These are phyloP conservation scores for Asterophora parasitica DNA, from an alignment of 768 basidiomycete species.

Conservation along the genomic window DNA sequence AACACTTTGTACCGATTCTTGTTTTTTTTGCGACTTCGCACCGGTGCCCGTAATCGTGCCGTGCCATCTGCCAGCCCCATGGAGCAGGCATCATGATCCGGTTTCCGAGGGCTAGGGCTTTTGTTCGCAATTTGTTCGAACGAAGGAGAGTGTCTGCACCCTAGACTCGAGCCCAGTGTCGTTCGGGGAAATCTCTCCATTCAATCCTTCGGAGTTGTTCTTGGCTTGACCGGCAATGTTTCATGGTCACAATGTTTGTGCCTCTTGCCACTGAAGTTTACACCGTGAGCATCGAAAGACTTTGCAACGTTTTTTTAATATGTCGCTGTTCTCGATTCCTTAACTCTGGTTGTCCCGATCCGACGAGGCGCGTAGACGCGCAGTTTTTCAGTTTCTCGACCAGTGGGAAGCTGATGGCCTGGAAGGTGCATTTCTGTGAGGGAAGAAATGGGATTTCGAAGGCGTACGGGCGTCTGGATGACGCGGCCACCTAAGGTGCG, in stretches of 20 bases:
- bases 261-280: conserved; percentile 11
- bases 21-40: conserved; percentile 9
- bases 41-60: conserved; percentile 25
- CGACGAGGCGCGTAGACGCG: conserved; percentile 9
- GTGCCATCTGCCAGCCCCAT: conserved; percentile 27
- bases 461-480: background rate
- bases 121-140: background rate
- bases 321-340: conserved; percentile 15
- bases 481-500: too few relatives aligned
- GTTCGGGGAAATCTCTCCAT: conserved; percentile 14
- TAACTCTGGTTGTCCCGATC: conserved; percentile 15
- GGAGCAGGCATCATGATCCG: conserved; percentile 37
- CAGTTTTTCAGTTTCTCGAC: conserved; percentile 8
- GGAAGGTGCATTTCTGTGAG: conserved; percentile 9
- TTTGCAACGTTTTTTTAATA: conserved; percentile 49
- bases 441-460: background rate
- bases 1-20: conserved; percentile 8
- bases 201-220: conserved; percentile 7
- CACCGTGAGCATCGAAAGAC: conserved; percentile 19
- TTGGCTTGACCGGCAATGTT: background rate
- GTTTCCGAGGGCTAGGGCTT: conserved; percentile 26
- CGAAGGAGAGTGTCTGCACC: too few relatives aligned
- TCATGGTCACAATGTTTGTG: conserved; percentile 15
- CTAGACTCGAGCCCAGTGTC: background rate
- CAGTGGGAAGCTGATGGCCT: conserved; percentile 2